Conservation (phyloP, 495 filamentous ascomycete genomes). For the Aspergillus panamensis region DNA sequence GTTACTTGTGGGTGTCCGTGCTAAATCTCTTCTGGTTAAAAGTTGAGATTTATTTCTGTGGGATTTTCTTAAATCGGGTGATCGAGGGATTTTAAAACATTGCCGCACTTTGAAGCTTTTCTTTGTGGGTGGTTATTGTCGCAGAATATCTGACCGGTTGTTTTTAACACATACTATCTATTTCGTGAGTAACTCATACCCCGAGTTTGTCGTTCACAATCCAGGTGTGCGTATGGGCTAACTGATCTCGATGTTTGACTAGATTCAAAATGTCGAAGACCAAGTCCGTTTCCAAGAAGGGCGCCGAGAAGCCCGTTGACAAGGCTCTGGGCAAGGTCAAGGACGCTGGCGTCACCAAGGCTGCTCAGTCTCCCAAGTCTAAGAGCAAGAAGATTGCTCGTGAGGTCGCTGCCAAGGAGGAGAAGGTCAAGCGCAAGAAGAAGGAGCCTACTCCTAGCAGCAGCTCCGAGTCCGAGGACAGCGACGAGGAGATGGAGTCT, state of each 20-base stretch:
- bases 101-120: slow-evolving; percentile 39
- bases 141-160: no score
- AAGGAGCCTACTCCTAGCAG: slow-evolving; percentile 48
- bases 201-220: no score
- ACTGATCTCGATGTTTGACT: slow-evolving; percentile 10
- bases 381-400: slow-evolving; percentile 51
- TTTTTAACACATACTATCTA: no score
- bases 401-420: slow-evolving; percentile 42
- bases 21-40: slow-evolving; percentile 19
- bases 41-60: slow-evolving; percentile 25
- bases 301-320: slow-evolving; percentile 41
- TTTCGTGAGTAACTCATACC: no score
- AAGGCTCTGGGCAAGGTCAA: slow-evolving; percentile 53
- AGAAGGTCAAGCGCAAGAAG: slow-evolving; percentile 43
- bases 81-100: slow-evolving; percentile 40
- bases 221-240: slow-evolving; percentile 18
- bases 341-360: slow-evolving; percentile 49
- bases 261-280: slow-evolving; percentile 52
- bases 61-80: slow-evolving; percentile 40
- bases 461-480: slow-evolving; percentile 47
- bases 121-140: slow-evolving; percentile 14
- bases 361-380: slow-evolving; percentile 45
- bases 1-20: slow-evolving; percentile 43
- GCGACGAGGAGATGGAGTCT: slow-evolving; percentile 41
- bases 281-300: slow-evolving; percentile 44